These are phyloP conservation scores for Paracamarosporium sp. DNA, from an alignment of 2,329 filamentous ascomycete species.

Conservation along the genomic window DNA sequence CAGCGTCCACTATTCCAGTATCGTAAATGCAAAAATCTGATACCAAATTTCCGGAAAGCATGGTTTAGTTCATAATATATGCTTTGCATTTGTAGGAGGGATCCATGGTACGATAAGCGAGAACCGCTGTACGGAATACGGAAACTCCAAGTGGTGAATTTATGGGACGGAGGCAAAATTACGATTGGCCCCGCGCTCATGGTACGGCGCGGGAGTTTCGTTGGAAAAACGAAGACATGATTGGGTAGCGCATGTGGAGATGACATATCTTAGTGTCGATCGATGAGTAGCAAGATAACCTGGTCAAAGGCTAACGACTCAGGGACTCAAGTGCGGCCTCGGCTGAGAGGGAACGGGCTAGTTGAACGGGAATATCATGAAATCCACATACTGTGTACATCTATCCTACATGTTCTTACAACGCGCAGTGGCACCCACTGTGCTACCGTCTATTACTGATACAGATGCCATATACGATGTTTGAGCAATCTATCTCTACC, in stretches of 20 bases:
- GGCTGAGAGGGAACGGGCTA: not conserved
- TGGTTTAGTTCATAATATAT: not conserved
- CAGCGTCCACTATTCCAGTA: not conserved
- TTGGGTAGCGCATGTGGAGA: not conserved
- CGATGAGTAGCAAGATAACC: not conserved
- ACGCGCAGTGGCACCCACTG: not conserved
- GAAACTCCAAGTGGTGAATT: not conserved
- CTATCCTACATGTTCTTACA: conserved; percentile 8
- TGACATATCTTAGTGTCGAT: not conserved
- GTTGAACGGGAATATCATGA: not conserved
- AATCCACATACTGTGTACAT: not conserved
- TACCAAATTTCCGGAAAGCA: not conserved
- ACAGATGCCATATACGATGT: not conserved
- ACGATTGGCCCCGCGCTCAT: not conserved
- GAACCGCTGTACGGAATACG: not conserved
- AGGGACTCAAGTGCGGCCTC: not conserved
- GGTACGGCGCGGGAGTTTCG: not conserved
- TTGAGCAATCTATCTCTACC: not conserved
- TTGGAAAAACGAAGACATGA: not conserved
- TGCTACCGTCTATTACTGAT: not conserved
- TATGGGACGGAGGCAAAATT: not conserved
- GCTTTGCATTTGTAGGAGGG: not conserved
- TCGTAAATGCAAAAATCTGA: not conserved
- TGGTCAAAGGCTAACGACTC: conserved; percentile 1
- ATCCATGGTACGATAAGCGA: not conserved